A percentile compares a stretch with the other conserved stretches of the same genome.
These are phyloP conservation scores for Phytophthora palmivora DNA, from an alignment of 352 stramenopile species.

Conservation along the genomic window DNA sequence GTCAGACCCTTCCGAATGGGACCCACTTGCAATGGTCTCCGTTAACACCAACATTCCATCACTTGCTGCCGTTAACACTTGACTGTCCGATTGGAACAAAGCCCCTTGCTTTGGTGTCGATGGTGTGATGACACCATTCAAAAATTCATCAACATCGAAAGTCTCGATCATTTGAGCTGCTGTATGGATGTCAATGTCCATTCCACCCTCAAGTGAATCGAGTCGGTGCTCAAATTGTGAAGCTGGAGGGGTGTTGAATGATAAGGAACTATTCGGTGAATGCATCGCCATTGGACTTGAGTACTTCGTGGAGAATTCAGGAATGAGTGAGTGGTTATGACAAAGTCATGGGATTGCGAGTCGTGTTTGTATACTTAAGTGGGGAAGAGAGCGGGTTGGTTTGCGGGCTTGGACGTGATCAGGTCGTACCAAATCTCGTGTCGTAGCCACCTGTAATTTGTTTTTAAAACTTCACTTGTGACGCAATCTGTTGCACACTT, in stretches of 20 bases:
- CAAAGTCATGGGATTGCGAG: conserved; percentile 2
- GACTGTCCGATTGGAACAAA: not conserved
- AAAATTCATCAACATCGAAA: conserved; percentile 12
- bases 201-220: not conserved
- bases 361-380: too few species aligned
- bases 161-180: conserved; percentile 14
- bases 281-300: conserved; percentile 3
- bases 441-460: too few species aligned
- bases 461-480: too few species aligned
- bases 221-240: conserved; percentile 2
- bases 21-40: not conserved
- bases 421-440: too few species aligned
- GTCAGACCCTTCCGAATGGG: not conserved
- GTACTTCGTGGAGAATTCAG: not conserved
- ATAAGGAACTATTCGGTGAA: not conserved
- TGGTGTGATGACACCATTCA: conserved; percentile 2
- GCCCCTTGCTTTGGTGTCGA: not conserved
- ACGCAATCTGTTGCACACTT: too few species aligned
- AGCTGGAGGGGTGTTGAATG: not conserved
- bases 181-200: conserved; percentile 12
- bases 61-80: not conserved
- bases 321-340: conserved; percentile 27
- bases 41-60: not conserved
- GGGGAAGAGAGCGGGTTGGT: too few species aligned
- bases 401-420: too few species aligned